These are phyloP conservation scores for Leccinum fibrillosum DNA, from an alignment of 768 basidiomycete genomes.

Conservation along the genomic window DNA sequence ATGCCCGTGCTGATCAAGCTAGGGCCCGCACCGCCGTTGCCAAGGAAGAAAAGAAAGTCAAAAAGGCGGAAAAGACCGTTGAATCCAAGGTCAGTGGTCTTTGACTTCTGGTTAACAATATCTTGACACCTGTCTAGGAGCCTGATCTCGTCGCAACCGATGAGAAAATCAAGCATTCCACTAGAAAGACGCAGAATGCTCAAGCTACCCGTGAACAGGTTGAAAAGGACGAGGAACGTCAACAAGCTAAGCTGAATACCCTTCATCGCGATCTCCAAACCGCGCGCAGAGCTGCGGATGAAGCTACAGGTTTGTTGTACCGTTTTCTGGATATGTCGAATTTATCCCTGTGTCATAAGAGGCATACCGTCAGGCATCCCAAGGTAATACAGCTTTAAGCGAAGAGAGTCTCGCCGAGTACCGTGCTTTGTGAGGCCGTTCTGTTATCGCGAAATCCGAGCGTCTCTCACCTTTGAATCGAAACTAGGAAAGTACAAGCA, in stretches of 20 bases:
- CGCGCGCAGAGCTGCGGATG: slow-evolving; percentile 67
- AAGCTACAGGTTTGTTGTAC: slow-evolving; percentile 64
- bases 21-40: slow-evolving; percentile 69
- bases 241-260: slow-evolving; percentile 49
- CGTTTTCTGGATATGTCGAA: not conserved
- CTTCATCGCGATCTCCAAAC: slow-evolving; percentile 63
- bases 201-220: slow-evolving; percentile 61
- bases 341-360: slow-evolving; percentile 41
- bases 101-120: not conserved
- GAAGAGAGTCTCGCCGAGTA: slow-evolving; percentile 89
- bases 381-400: slow-evolving; percentile 72
- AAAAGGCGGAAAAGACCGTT: slow-evolving; percentile 85
- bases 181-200: slow-evolving; percentile 74
- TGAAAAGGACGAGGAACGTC: slow-evolving; percentile 51
- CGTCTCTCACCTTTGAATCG: slow-evolving; percentile 3
- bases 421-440: slow-evolving; percentile 22
- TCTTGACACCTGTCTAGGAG: slow-evolving; percentile 45
- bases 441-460: not conserved
- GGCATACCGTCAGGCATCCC: slow-evolving; percentile 68
- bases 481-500: slow-evolving; percentile 69
- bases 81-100: slow-evolving; percentile 66
- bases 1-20: slow-evolving; percentile 77
- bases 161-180: slow-evolving; percentile 83
- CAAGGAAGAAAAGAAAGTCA: slow-evolving; percentile 84
- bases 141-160: slow-evolving; percentile 83